A percentile compares a stretch with the other conserved stretches of the same genome.
Conservation (phyloP, 2,329 filamentous ascomycete genomes). For the Aspergillus neoniger region DNA sequence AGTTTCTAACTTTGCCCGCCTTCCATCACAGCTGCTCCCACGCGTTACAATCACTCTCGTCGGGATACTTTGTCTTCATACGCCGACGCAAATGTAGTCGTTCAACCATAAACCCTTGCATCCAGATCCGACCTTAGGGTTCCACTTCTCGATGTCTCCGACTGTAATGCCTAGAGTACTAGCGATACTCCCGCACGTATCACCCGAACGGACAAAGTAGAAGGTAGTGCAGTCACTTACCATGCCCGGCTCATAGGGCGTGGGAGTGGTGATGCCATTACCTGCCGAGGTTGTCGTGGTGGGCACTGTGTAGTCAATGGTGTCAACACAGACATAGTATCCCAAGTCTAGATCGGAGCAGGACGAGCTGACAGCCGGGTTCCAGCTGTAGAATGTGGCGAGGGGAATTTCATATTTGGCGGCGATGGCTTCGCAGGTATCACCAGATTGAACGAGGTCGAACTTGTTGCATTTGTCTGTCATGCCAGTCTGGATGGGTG, state of each 20-base stretch:
- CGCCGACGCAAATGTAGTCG: constrained; percentile 7
- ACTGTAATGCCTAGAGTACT: not conserved
- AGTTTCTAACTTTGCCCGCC: too few relatives aligned
- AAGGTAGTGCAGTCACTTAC: not conserved
- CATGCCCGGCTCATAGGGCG: constrained; percentile 1
- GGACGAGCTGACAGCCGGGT: not conserved
- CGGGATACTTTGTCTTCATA: not conserved
- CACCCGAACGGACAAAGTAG: constrained; percentile 1
- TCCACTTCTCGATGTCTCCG: constrained; percentile 1
- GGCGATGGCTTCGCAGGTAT: not conserved
- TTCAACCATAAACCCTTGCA: not conserved
- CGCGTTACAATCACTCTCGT: not conserved
- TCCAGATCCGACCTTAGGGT: constrained; percentile 3
- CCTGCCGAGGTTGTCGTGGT: not conserved
- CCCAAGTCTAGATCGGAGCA: not conserved
- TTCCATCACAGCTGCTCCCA: not conserved
- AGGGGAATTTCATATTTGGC: not conserved
- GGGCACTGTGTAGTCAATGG: not conserved
- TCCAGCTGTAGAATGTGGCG: constrained; percentile 2
- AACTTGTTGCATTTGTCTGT: not conserved
- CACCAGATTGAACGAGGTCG: constrained; percentile 1
- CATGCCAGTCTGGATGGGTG: constrained; percentile 2
- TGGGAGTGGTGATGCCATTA: not conserved
- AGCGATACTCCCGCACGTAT: not conserved
- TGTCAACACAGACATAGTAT: constrained; percentile 2